A percentile compares a stretch with the other conserved stretches of the same genome.
Evolutionary conservation across 2,329 filamentous ascomycete genomes (phyloP).

Genomic region (Tolypocladium inflatum): DNA sequence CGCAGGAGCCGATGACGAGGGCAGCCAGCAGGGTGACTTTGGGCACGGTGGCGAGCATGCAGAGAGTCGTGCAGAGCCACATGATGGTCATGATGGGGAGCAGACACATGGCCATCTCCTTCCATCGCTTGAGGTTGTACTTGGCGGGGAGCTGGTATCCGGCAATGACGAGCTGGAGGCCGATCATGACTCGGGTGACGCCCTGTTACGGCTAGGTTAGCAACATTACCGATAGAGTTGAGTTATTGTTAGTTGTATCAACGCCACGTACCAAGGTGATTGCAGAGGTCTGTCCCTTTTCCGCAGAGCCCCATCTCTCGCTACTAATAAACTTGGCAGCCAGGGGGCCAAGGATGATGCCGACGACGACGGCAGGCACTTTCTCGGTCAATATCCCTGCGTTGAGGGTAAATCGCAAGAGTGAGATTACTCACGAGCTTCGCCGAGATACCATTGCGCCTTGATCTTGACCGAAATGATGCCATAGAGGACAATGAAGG

Average conservation of each 20-base stretch:
- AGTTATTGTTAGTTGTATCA: neutral
- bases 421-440: constrained; percentile 32
- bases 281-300: constrained; percentile 19
- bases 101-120: constrained; percentile 44
- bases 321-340: constrained; percentile 42
- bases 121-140: constrained; percentile 39
- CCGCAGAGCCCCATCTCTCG: constrained; percentile 14
- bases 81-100: constrained; percentile 53
- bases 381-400: neutral
- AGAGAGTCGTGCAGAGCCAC: constrained; percentile 44
- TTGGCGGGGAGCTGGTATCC: constrained; percentile 52
- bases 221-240: neutral
- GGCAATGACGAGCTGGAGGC: constrained; percentile 53
- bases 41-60: constrained; percentile 44
- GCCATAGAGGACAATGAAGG: constrained; percentile 38
- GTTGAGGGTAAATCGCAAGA: neutral
- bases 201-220: constrained; percentile 17
- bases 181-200: constrained; percentile 49
- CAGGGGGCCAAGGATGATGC: constrained; percentile 44
- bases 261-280: constrained; percentile 27
- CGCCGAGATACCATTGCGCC: constrained; percentile 42
- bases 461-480: constrained; percentile 43
- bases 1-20: constrained; percentile 49
- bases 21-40: constrained; percentile 42
- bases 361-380: constrained; percentile 47